Percentiles rank a stretch among this genome's conserved stretches.
These are phyloP conservation scores for Gamsiella multidivaricata DNA, from an alignment of 192 early-diverging fungal genomes.

Conservation along the genomic window DNA sequence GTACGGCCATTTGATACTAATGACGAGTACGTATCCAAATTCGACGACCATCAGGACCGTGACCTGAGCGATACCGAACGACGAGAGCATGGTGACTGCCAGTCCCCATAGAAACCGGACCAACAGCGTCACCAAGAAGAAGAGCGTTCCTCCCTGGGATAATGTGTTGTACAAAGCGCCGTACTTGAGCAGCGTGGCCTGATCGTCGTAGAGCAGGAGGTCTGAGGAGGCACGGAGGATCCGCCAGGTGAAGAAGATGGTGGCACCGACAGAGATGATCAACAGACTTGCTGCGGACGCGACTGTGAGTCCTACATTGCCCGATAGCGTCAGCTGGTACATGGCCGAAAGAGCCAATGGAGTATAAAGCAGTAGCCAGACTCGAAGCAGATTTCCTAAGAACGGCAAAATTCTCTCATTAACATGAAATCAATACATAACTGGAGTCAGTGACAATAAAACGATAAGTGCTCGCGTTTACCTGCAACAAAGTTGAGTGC, in stretches of 20 bases:
- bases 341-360: constrained; percentile 56
- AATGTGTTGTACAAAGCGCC: constrained; percentile 63
- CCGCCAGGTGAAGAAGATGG: constrained; percentile 52
- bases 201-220: constrained; percentile 53
- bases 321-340: constrained; percentile 61
- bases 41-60: constrained; percentile 54
- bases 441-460: no score
- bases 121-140: constrained; percentile 50
- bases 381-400: constrained; percentile 55
- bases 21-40: constrained; percentile 43
- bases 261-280: constrained; percentile 45
- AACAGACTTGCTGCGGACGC: constrained; percentile 44
- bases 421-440: no score
- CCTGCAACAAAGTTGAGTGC: constrained; percentile 47
- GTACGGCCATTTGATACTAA: constrained; percentile 56
- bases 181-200: constrained; percentile 56
- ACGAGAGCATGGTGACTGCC: constrained; percentile 53
- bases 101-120: constrained; percentile 56
- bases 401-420: no score
- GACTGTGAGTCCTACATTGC: constrained; percentile 24
- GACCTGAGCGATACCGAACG: constrained; percentile 58
- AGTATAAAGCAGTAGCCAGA: constrained; percentile 54
- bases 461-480: background rate
- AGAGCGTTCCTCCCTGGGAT: constrained; percentile 45
- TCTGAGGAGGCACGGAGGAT: constrained; percentile 54